Conservation (phyloP, 495 filamentous ascomycete genomes). For the Melanomma pulvis-pyrius region DNA sequence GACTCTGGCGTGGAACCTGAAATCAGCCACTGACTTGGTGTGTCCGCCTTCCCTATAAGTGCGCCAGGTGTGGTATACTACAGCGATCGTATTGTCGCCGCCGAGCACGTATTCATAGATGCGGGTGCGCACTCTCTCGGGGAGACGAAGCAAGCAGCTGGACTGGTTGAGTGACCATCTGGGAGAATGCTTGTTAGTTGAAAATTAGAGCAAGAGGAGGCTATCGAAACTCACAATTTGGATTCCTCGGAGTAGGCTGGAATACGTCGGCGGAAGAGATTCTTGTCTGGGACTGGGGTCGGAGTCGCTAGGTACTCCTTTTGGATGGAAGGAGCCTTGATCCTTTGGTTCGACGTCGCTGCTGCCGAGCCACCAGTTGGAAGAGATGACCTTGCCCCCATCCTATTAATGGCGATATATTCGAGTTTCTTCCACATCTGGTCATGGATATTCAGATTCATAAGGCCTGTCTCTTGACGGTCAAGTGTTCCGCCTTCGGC, state of each 20-base stretch:
- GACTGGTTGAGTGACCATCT: slow-evolving; percentile 14
- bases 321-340: background rate
- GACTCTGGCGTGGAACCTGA: background rate
- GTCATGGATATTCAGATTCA: background rate
- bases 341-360: background rate
- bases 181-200: background rate
- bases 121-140: slow-evolving; percentile 12
- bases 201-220: background rate
- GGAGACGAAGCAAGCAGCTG: slow-evolving; percentile 24
- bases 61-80: slow-evolving; percentile 1
- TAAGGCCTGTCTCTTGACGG: background rate
- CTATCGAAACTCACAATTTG: background rate
- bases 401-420: too few species aligned
- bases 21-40: background rate
- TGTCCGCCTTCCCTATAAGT: background rate
- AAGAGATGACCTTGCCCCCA: too few species aligned
- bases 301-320: background rate
- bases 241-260: background rate
- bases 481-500: background rate
- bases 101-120: slow-evolving; percentile 27
- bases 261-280: background rate
- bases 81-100: background rate
- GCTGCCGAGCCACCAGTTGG: background rate
- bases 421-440: background rate
- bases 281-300: background rate